These are phyloP conservation scores for Porogramme epimiltina DNA, from an alignment of 1,284 basidiomycete species.

Conservation along the genomic window DNA sequence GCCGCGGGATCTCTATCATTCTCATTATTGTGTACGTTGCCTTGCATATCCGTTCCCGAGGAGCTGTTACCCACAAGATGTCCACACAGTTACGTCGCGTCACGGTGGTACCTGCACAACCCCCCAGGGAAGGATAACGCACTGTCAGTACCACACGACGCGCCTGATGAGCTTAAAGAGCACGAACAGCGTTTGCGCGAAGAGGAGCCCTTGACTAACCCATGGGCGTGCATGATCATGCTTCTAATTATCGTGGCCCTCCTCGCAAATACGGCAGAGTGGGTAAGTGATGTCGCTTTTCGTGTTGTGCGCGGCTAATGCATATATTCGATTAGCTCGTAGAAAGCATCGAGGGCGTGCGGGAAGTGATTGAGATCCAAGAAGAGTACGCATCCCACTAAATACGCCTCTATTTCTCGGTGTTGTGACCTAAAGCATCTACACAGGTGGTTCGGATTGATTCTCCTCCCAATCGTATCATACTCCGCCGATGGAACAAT, in stretches of 20 bases:
- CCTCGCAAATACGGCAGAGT: slow-evolving; percentile 70
- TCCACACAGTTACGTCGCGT: slow-evolving; percentile 57
- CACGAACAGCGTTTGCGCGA: slow-evolving; percentile 43
- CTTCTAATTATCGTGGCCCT: slow-evolving; percentile 54
- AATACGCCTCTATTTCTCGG: no score
- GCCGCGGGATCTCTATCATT: slow-evolving; percentile 61
- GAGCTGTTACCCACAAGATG: no score
- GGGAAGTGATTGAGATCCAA: slow-evolving; percentile 41
- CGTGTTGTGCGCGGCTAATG: no score
- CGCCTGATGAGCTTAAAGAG: slow-evolving; percentile 44
- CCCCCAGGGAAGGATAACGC: slow-evolving; percentile 62
- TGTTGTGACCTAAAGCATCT: not conserved
- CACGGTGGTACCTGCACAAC: slow-evolving; percentile 67
- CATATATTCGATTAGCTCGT: slow-evolving; percentile 55
- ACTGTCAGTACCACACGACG: slow-evolving; percentile 41
- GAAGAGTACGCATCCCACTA: no score
- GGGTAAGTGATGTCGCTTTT: slow-evolving; percentile 48
- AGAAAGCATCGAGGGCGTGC: slow-evolving; percentile 58
- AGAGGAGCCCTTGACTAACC: slow-evolving; percentile 57
- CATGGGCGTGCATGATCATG: slow-evolving; percentile 57
- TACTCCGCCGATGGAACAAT: slow-evolving; percentile 68
- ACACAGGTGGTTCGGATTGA: slow-evolving; percentile 66
- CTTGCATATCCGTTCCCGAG: not conserved
- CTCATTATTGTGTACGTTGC: slow-evolving; percentile 56
- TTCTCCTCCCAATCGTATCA: slow-evolving; percentile 68